Percentiles rank a stretch among this genome's conserved stretches.
Evolutionary conservation across 2,329 filamentous ascomycete genomes (phyloP).

Genomic region (Verticillium isaacii): DNA sequence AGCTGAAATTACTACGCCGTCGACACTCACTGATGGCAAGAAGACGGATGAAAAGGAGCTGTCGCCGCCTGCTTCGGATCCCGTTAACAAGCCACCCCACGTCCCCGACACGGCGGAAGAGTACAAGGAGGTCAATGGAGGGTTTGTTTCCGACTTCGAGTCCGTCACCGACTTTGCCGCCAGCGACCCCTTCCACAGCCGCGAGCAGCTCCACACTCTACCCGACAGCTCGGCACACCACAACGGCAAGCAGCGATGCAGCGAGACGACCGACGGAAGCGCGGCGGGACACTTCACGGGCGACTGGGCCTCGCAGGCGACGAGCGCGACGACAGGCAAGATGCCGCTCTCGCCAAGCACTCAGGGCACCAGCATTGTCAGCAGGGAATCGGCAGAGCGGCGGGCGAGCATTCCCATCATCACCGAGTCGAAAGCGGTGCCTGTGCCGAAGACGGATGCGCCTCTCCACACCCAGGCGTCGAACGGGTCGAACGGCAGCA

Average conservation of each 20-base stretch:
- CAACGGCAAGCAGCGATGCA: conserved; percentile 48
- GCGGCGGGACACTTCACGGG: conserved; percentile 47
- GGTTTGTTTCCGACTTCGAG: conserved; percentile 33
- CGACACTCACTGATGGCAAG: conserved; percentile 14
- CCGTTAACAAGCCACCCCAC: conserved; percentile 23
- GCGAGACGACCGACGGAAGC: conserved; percentile 59
- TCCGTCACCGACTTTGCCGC: conserved; percentile 41
- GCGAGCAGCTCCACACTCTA: conserved; percentile 22
- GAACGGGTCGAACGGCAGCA: conserved; percentile 25
- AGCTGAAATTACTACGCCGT: conserved; percentile 8
- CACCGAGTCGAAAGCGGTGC: conserved; percentile 26
- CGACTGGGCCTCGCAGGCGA: conserved; percentile 60
- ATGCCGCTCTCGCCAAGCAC: conserved; percentile 62
- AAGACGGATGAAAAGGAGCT: conserved; percentile 18
- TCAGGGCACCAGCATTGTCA: conserved; percentile 61
- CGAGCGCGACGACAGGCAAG: conserved; percentile 58
- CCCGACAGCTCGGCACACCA: conserved; percentile 32
- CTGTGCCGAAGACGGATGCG: conserved; percentile 4
- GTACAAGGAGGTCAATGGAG: conserved; percentile 39
- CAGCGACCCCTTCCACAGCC: conserved; percentile 42
- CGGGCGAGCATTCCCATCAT: conserved; percentile 38
- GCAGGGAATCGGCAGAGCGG: conserved; percentile 52
- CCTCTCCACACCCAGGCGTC: conserved; percentile 9
- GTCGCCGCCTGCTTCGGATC: conserved; percentile 20
- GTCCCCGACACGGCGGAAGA: conserved; percentile 25